Conservation (phyloP, 805 yeast species). For the Citeromyces matritensis region DNA sequence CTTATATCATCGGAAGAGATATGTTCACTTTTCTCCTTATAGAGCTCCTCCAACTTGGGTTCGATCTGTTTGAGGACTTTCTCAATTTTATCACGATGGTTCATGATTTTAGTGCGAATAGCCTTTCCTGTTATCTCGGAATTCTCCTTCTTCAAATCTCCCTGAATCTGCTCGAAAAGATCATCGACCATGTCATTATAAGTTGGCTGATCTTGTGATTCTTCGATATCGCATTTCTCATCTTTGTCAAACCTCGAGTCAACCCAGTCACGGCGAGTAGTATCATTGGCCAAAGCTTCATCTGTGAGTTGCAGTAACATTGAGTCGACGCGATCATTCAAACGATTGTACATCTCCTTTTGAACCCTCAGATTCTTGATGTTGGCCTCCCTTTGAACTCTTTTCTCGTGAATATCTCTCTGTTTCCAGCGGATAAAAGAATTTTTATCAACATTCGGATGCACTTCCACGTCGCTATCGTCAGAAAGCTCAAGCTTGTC, state of each 20-base stretch:
- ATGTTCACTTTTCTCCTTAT: conserved; percentile 55
- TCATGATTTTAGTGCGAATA: conserved; percentile 24
- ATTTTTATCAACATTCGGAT: conserved; percentile 90
- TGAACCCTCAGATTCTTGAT: conserved; percentile 66
- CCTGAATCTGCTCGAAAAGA: conserved; percentile 60
- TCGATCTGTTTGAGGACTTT: conserved; percentile 49
- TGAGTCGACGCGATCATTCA: conserved; percentile 60
- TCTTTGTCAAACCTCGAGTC: conserved; percentile 35
- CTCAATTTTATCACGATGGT: conserved; percentile 59
- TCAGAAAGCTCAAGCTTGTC: conserved; percentile 92
- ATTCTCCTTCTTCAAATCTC: conserved; percentile 36
- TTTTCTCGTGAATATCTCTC: conserved; percentile 89
- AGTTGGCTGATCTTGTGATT: conserved; percentile 31
- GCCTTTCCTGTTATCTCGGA: conserved; percentile 25
- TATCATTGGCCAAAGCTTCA: conserved; percentile 17
- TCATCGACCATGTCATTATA: conserved; percentile 92
- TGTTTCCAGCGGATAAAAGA: conserved; percentile 95
- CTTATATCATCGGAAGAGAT: conserved; percentile 85
- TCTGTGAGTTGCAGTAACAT: conserved; percentile 29
- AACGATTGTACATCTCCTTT: conserved; percentile 61
- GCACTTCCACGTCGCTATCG: conserved; percentile 94
- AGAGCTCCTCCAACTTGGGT: conserved; percentile 49
- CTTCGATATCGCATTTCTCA: conserved; percentile 33
- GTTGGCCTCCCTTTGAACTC: conserved; percentile 67
- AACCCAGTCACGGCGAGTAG: conserved; percentile 23